Evolutionary conservation across 768 basidiomycete species (phyloP).

Genomic region (Pleurotus citrinopileatus): DNA sequence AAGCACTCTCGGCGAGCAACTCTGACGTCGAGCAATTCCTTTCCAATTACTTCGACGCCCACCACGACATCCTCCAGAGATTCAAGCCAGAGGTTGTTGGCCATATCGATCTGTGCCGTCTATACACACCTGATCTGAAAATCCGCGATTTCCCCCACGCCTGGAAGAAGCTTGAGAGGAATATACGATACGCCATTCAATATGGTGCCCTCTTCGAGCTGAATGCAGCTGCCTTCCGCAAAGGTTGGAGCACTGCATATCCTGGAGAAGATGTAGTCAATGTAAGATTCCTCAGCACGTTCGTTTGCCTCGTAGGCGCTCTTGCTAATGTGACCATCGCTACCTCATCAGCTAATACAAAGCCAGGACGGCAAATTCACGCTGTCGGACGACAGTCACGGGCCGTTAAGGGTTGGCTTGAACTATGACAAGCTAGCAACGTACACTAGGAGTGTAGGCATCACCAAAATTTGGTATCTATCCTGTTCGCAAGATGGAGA

Average conservation of each 20-base stretch:
- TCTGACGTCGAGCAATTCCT: constrained; percentile 42
- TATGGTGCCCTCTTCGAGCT: constrained; percentile 95
- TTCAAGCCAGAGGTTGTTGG: constrained; percentile 88
- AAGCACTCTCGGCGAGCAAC: constrained; percentile 43
- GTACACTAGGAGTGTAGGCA: constrained; percentile 62
- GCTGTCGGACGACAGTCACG: constrained; percentile 96
- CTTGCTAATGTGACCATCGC: constrained; percentile 3
- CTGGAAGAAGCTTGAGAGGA: constrained; percentile 67
- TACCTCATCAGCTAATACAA: constrained; percentile 59
- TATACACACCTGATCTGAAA: constrained; percentile 67
- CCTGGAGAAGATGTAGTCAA: constrained; percentile 76
- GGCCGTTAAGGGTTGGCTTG: constrained; percentile 81
- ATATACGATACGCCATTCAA: constrained; percentile 63
- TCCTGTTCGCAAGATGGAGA: constrained; percentile 33
- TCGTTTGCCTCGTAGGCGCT: not conserved
- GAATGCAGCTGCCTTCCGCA: constrained; percentile 90
- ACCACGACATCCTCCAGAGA: constrained; percentile 64
- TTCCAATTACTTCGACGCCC: constrained; percentile 80
- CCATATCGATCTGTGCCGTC: constrained; percentile 89
- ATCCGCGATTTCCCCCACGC: constrained; percentile 58
- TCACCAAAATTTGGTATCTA: constrained; percentile 68
- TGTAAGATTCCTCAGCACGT: constrained; percentile 37
- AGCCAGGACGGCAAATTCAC: constrained; percentile 68
- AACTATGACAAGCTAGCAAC: constrained; percentile 69
- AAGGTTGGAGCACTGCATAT: constrained; percentile 85